These are phyloP conservation scores for Avena insularis DNA, from an alignment of 176 grass and related monocot genomes.

Conservation along the genomic window DNA sequence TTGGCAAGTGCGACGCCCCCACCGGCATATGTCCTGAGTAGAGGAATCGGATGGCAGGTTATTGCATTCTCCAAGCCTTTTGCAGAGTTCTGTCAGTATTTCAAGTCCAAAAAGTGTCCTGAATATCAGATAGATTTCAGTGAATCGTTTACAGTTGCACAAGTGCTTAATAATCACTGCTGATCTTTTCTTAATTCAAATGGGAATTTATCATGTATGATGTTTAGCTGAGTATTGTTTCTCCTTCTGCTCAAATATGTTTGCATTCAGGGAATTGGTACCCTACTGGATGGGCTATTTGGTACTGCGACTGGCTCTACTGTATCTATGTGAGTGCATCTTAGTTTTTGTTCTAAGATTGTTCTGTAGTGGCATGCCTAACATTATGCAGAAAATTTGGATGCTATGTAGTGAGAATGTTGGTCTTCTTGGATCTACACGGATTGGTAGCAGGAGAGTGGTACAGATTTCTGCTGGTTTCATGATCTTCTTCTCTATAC, in stretches of 20 bases:
- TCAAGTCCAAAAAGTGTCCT: constrained; percentile 5
- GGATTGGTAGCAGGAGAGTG: constrained; percentile 88
- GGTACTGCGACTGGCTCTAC: constrained; percentile 88
- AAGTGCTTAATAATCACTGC: background rate
- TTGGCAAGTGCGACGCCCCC: constrained; percentile 96
- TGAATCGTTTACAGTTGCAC: background rate
- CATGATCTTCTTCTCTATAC: constrained; percentile 99
- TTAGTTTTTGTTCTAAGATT: constrained; percentile 2
- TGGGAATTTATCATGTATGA: background rate
- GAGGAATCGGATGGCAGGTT: constrained; percentile 95
- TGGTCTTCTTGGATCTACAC: constrained; percentile 95
- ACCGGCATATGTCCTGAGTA: constrained; percentile 89
- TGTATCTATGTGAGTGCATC: constrained; percentile 86
- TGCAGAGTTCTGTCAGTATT: background rate
- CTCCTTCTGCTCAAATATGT: background rate
- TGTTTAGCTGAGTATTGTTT: constrained; percentile 7
- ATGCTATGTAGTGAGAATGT: constrained; percentile 79
- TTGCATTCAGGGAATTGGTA: constrained; percentile 76
- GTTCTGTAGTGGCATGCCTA: background rate
- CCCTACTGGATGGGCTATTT: constrained; percentile 86
- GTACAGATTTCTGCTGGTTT: constrained; percentile 98
- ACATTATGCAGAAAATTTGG: constrained; percentile 3
- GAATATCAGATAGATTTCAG: background rate
- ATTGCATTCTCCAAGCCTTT: background rate
- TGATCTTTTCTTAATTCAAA: background rate